Conservation (phyloP, 768 basidiomycete genomes). For the Auricularia cornea region DNA sequence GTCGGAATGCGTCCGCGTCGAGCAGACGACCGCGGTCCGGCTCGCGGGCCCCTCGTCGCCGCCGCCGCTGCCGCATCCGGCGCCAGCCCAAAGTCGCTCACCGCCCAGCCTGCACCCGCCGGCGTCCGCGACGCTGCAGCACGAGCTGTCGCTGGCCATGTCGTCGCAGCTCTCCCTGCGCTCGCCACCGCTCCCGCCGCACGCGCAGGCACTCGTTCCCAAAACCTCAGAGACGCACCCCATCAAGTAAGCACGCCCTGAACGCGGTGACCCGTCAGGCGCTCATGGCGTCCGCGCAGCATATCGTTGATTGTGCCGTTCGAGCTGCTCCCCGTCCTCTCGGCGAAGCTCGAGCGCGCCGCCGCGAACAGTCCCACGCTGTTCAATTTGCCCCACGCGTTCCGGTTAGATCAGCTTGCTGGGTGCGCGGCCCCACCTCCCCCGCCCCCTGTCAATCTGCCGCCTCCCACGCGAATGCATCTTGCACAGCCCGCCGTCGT, state of each 20-base stretch:
- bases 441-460: constrained; percentile 12
- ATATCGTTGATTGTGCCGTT: constrained; percentile 58
- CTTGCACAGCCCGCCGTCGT: not conserved
- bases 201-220: constrained; percentile 20
- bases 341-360: constrained; percentile 33
- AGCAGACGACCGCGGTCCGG: not conserved
- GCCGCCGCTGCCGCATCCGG: not conserved
- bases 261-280: constrained; percentile 14
- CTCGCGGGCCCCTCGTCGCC: not conserved
- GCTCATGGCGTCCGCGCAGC: constrained; percentile 22
- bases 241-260: constrained; percentile 48
- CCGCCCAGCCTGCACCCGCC: constrained; percentile 7
- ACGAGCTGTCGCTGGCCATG: constrained; percentile 48
- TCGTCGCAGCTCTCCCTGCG: constrained; percentile 32
- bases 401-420: constrained; percentile 32
- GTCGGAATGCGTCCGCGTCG: constrained; percentile 14
- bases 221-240: constrained; percentile 79
- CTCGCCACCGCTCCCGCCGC: constrained; percentile 6
- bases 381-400: constrained; percentile 36
- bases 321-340: constrained; percentile 46
- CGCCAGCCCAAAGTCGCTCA: not conserved
- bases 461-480: constrained; percentile 6
- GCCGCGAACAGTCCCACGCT: constrained; percentile 32
- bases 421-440: constrained; percentile 9
- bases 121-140: constrained; percentile 26